Base-by-base conservation (phyloP, 441 rosid genomes). In the Erodium texanum region DNA sequence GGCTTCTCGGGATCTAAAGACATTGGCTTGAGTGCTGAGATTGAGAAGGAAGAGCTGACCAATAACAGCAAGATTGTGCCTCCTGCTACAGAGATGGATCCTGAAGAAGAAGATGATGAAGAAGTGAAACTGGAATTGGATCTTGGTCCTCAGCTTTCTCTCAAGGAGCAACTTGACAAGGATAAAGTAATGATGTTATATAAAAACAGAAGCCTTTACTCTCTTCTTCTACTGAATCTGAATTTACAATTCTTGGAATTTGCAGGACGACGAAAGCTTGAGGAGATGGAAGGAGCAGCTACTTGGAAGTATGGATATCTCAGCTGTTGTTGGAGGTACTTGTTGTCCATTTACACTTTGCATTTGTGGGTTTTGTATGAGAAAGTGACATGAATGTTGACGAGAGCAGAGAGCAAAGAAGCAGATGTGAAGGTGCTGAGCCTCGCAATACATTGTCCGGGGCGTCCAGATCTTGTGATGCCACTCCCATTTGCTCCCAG, bases 221-320 rank as follows among this genome's bases (percentile, higher is more conserved):
- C 32, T 4, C 1, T n/a, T n/a, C n/a, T n/a, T n/a, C n/a, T n/a
- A n/a, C n/a, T n/a, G n/a, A n/a, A n/a, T n/a, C 6, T 32, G 36
- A 4, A 32, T 32, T 32, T 32, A 27, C 0, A 0, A 3, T 16
- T 52, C 1, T 16, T 18, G 5, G 5, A 12, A 29, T 54, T 38
- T 45, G 48, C 9, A 81, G 84, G 82, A 76, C 66, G 78, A 76
- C 38, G 78, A 73, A 6, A 78, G 76, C 64, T 69, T 78, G 61
- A 71, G 54, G 73, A 76, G 77, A 62, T 81, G 84, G 84, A 81
- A 74, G 74, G 76, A 81, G 22, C 76, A 68, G 63, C 81, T 81
- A 43, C 78, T 81, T 38, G 84, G 84, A 65, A 68, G 71, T 8
- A 74, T 66, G 24, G 73, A 81, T 34, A 50, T 71, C 36, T 68